Evolutionary conservation across 2,329 filamentous ascomycete species (phyloP).

Genomic region (Pseudogymnoascus sp.): DNA sequence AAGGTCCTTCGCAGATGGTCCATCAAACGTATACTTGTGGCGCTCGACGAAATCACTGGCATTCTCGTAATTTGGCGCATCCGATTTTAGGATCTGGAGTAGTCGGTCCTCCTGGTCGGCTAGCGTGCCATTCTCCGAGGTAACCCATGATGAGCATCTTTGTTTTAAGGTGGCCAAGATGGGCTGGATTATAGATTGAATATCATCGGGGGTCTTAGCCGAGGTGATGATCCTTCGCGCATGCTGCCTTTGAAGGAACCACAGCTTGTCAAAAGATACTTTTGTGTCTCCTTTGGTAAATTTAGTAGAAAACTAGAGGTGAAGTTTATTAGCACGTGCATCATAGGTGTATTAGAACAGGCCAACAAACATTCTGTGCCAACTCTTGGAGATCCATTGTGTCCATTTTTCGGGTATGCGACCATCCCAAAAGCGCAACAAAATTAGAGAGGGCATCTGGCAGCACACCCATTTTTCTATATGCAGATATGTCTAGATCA

Average conservation of each 20-base stretch:
- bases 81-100: slow-evolving; percentile 23
- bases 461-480: slow-evolving; percentile 50
- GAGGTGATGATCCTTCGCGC: slow-evolving; percentile 13
- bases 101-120: not conserved
- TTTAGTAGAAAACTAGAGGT: slow-evolving; percentile 42
- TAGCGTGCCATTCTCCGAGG: not conserved
- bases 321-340: slow-evolving; percentile 4
- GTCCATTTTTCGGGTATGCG: slow-evolving; percentile 58
- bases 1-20: slow-evolving; percentile 20
- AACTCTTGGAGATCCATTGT: slow-evolving; percentile 64
- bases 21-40: slow-evolving; percentile 50
- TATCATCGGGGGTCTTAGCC: not conserved
- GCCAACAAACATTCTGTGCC: slow-evolving; percentile 49
- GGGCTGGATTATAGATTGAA: not conserved
- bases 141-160: not conserved
- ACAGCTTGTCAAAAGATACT: slow-evolving; percentile 71
- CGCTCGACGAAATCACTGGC: slow-evolving; percentile 45
- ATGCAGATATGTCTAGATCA: slow-evolving; percentile 50
- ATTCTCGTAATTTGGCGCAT: slow-evolving; percentile 49
- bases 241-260: slow-evolving; percentile 68
- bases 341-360: not conserved
- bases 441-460: slow-evolving; percentile 68
- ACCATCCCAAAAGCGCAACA: slow-evolving; percentile 78
- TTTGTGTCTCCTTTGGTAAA: slow-evolving; percentile 88
- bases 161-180: not conserved